phyloP scores from a whole-genome alignment of 768 basidiomycete genomes.

The Tulasnella calospora region DNA sequence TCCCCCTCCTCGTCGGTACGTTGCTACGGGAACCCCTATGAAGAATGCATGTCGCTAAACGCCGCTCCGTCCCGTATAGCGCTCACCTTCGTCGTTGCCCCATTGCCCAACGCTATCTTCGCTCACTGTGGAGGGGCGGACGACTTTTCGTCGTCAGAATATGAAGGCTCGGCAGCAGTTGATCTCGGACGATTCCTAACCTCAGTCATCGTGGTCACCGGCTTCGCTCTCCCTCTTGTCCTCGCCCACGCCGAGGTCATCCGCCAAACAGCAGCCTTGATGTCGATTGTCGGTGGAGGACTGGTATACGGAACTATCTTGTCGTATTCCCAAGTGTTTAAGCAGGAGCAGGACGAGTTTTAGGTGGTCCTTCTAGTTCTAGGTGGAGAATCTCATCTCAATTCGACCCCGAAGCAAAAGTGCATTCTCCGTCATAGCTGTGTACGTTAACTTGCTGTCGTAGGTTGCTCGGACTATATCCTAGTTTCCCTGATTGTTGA shows the following conservation, averaged over 20 bases:
- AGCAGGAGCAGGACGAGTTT: constrained; percentile 74
- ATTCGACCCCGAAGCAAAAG: background rate
- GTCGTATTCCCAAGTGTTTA: constrained; percentile 80
- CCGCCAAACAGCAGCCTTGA: constrained; percentile 72
- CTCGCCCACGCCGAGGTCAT: constrained; percentile 90
- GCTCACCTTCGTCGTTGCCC: constrained; percentile 89
- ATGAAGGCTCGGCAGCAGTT: constrained; percentile 61
- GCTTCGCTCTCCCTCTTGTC: constrained; percentile 87
- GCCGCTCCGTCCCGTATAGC: constrained; percentile 46
- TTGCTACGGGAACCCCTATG: background rate
- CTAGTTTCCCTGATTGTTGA: background rate
- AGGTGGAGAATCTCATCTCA: background rate
- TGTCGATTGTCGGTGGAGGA: constrained; percentile 94
- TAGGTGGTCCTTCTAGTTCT: constrained; percentile 37
- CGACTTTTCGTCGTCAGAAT: constrained; percentile 69
- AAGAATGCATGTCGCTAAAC: background rate
- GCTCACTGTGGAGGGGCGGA: constrained; percentile 81
- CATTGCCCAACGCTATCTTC: constrained; percentile 90
- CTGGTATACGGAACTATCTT: constrained; percentile 88
- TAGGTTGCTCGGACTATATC: background rate
- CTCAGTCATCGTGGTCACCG: constrained; percentile 81
- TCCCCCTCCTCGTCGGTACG: constrained; percentile 92
- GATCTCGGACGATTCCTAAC: constrained; percentile 97
- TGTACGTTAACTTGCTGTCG: background rate
- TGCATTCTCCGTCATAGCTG: background rate